Conservation (phyloP, 192 early-diverging fungal genomes). For the Lobulomyces angularis region DNA sequence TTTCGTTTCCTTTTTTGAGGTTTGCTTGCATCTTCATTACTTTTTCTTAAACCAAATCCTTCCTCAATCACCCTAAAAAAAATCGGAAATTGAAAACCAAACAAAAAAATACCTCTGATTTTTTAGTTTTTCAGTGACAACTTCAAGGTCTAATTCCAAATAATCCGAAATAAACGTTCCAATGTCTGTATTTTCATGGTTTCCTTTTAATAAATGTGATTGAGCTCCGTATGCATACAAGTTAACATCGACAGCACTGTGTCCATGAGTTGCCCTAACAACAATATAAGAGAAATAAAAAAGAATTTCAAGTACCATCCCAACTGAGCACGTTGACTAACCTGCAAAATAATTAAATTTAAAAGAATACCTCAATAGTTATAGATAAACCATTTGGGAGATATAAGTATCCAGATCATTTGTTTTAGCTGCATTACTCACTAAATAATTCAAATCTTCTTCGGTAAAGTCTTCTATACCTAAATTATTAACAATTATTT, state of each 20-base stretch:
- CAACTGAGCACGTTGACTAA: constrained; percentile 24
- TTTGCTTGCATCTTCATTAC: no score
- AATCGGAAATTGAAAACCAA: no score
- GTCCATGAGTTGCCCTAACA: constrained; percentile 72
- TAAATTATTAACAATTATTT: constrained; percentile 52
- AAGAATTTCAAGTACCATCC: constrained; percentile 24
- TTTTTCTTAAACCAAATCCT: no score
- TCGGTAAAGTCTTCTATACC: constrained; percentile 58
- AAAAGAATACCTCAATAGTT: constrained; percentile 11
- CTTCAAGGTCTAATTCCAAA: constrained; percentile 49
- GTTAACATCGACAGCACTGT: constrained; percentile 92
- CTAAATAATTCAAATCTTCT: constrained; percentile 42
- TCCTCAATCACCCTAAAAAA: no score
- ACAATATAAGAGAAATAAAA: constrained; percentile 18
- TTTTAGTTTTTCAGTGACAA: constrained; percentile 45
- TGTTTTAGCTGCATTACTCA: constrained; percentile 14
- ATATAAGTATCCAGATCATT: constrained; percentile 32
- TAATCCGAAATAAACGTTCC: constrained; percentile 52
- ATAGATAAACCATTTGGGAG: constrained; percentile 23
- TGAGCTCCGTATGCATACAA: constrained; percentile 70
- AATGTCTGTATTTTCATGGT: constrained; percentile 82
- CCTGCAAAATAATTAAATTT: no score
- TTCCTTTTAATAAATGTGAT: constrained; percentile 51
- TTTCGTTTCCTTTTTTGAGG: no score
- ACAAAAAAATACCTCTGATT: constrained; percentile 14